Evolutionary conservation across 306 rosid genomes (phyloP).

Genomic region (Fragaria ananassa): DNA sequence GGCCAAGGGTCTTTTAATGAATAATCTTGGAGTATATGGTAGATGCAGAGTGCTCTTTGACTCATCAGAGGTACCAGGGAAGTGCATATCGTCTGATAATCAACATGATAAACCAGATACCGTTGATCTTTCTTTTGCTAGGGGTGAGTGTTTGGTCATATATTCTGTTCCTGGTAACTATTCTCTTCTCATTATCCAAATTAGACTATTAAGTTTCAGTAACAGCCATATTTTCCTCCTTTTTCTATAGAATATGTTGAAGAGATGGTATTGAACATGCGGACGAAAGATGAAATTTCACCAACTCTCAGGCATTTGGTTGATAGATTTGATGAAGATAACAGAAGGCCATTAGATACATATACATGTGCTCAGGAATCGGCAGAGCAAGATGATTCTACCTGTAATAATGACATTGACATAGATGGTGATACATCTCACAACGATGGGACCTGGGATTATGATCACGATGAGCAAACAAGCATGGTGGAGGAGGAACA

Average conservation of each 20-base stretch:
- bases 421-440: slow-evolving; percentile 48
- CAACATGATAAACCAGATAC: slow-evolving; percentile 52
- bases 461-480: slow-evolving; percentile 56
- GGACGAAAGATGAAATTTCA: slow-evolving; percentile 73
- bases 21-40: slow-evolving; percentile 86
- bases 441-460: slow-evolving; percentile 51
- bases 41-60: slow-evolving; percentile 87
- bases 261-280: slow-evolving; percentile 65
- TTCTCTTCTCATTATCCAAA: slow-evolving; percentile 15
- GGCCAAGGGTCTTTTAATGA: slow-evolving; percentile 92
- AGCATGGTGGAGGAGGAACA: slow-evolving; percentile 46
- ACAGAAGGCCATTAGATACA: slow-evolving; percentile 64
- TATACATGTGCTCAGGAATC: slow-evolving; percentile 35
- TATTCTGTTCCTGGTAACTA: slow-evolving; percentile 23
- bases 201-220: slow-evolving; percentile 18
- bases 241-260: slow-evolving; percentile 60
- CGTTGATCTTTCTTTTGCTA: slow-evolving; percentile 81
- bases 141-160: slow-evolving; percentile 50
- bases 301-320: slow-evolving; percentile 74
- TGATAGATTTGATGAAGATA: slow-evolving; percentile 69
- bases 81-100: slow-evolving; percentile 47
- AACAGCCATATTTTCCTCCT: slow-evolving; percentile 1
- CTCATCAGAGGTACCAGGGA: slow-evolving; percentile 77
- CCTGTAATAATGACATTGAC: slow-evolving; percentile 40
- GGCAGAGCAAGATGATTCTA: slow-evolving; percentile 39